Evolutionary conservation across 2,329 filamentous ascomycete genomes (phyloP).

Genomic region (Ustilaginoidea virens): DNA sequence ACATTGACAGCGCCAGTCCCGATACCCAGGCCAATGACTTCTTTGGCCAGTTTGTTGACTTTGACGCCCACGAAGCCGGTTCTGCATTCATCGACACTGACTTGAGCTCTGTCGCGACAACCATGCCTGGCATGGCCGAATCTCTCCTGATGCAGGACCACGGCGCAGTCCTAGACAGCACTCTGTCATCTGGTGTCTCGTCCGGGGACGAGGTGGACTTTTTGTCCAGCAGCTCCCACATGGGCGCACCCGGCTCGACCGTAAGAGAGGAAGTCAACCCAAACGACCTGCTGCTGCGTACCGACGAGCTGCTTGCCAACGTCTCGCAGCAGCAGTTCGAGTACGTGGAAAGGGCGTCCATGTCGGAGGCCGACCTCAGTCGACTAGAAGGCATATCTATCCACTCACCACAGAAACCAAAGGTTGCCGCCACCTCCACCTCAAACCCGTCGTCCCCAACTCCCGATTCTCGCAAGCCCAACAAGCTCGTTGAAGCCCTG

Average conservation of each 20-base stretch:
- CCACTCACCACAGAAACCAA: slow-evolving; percentile 18
- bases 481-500: slow-evolving; percentile 25
- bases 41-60: slow-evolving; percentile 22
- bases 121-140: slow-evolving; percentile 13
- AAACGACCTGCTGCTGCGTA: slow-evolving; percentile 11
- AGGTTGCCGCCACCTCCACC: slow-evolving; percentile 9
- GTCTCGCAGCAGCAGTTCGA: slow-evolving; percentile 8
- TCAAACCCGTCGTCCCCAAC: slow-evolving; percentile 18
- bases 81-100: slow-evolving; percentile 9
- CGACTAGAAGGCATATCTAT: slow-evolving; percentile 32
- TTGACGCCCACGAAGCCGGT: slow-evolving; percentile 14
- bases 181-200: slow-evolving; percentile 19
- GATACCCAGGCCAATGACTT: slow-evolving; percentile 17
- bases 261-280: slow-evolving; percentile 16
- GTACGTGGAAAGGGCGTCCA: slow-evolving; percentile 19
- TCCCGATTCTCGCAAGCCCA: slow-evolving; percentile 17
- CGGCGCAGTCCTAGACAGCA: slow-evolving; percentile 10
- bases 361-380: slow-evolving; percentile 32
- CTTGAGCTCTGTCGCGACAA: slow-evolving; percentile 8
- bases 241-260: slow-evolving; percentile 11
- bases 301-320: slow-evolving; percentile 2
- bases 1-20: slow-evolving; percentile 14
- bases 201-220: slow-evolving; percentile 22
- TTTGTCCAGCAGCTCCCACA: slow-evolving; percentile 18
- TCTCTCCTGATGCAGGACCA: slow-evolving; percentile 13